These are phyloP conservation scores for Pichia inconspicua DNA, from an alignment of 1,139 yeast genomes.

Conservation along the genomic window DNA sequence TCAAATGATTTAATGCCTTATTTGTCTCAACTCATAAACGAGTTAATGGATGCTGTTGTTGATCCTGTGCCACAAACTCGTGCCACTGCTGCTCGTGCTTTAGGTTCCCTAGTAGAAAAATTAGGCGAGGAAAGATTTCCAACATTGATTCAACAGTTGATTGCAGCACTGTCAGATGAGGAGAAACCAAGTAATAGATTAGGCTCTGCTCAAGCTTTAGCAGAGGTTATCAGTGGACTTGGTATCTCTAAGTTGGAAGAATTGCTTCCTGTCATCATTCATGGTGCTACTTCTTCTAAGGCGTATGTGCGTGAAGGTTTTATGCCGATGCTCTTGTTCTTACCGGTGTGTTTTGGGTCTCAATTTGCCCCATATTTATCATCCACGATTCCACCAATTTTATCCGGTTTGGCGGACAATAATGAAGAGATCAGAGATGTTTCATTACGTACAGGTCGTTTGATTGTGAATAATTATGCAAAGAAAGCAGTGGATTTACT, in stretches of 20 bases:
- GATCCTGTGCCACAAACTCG: slow-evolving; percentile 97
- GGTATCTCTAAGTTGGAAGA: slow-evolving; percentile 86
- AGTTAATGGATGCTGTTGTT: slow-evolving; percentile 90
- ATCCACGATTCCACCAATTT: slow-evolving; percentile 80
- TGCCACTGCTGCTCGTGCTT: slow-evolving; percentile 95
- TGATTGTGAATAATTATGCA: slow-evolving; percentile 87
- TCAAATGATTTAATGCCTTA: slow-evolving; percentile 80
- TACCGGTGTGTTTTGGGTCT: slow-evolving; percentile 92
- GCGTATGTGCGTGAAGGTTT: slow-evolving; percentile 82
- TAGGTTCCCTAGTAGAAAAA: slow-evolving; percentile 93
- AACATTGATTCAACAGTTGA: slow-evolving; percentile 71
- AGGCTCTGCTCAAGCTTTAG: slow-evolving; percentile 95
- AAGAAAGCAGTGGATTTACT: slow-evolving; percentile 86
- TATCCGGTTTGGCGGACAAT: slow-evolving; percentile 83
- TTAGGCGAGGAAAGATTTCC: slow-evolving; percentile 97
- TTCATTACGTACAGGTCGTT: slow-evolving; percentile 86
- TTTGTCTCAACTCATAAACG: slow-evolving; percentile 65
- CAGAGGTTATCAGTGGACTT: slow-evolving; percentile 89
- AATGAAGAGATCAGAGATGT: slow-evolving; percentile 85
- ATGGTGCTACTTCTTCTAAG: slow-evolving; percentile 61
- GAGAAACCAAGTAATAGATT: slow-evolving; percentile 83
- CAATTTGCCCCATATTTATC: slow-evolving; percentile 86
- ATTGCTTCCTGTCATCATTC: slow-evolving; percentile 68
- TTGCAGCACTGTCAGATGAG: slow-evolving; percentile 73
- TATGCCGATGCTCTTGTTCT: slow-evolving; percentile 79